Evolutionary conservation across 441 rosid genomes (phyloP), one percentile per base, ranked within the genome.

Genomic region (Theobroma grandiflorum): DNA sequence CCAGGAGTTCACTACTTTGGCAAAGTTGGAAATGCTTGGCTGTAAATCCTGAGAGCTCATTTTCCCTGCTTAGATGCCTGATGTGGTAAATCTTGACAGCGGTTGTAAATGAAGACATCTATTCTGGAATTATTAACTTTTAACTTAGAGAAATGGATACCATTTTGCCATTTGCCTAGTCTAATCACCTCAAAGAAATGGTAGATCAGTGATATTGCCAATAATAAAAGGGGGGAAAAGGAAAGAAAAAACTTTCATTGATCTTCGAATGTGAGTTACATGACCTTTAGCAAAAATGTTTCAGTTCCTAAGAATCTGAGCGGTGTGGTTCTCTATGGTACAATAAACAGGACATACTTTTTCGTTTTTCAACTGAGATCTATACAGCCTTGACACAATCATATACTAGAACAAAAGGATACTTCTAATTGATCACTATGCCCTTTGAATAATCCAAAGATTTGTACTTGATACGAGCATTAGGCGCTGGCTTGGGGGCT

Each of bases 401-500:
- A 40, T 37, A 81, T 33, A 15, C 67, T 37, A 65, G 18, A 72
- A 81, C 33, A 77, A 77, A 42, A 45, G 0, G 6, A 43, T 73
- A 50, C 53, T 20, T 15, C 62, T 38, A 18, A 38, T 55, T 58
- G 14, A 31, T 43, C 40, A 45, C 73, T 43, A 55, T 72, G 52
- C 45, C 20, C 10, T 22, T 2, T 18, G 52, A 69, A 37, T 40
- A 20, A 80, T 35, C 22, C n/a, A 47, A 45, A 52, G 64, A n/a
- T 35, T 50, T 55, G 65, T 42, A 20, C 20, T 53, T 55, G 35
- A 18, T 31, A 50, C 49, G 3, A n/a, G 68, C 75, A 43, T 84
- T 83, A 92, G 15, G 93, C 86, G 65, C 91, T 86, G 8, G 93
- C 88, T 78, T 89, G 72, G 61, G 75, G 45, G 45, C 86, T 80